Evolutionary conservation across 108 stramenopile species (phyloP).

Genomic region (Nitzschia palea): DNA sequence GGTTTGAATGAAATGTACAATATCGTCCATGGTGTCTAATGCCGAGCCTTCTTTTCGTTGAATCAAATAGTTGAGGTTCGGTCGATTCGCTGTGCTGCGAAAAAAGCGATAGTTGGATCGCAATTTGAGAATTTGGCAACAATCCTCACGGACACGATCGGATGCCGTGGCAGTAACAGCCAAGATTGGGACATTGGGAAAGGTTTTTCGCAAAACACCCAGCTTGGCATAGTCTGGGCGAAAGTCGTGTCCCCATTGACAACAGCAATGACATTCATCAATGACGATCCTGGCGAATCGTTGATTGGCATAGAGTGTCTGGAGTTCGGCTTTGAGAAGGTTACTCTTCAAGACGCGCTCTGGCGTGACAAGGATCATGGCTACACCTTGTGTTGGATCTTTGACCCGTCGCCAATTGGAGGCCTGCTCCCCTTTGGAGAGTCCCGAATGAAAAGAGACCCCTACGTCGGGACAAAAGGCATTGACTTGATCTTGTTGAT

Average conservation of each 20-base stretch:
- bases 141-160: constrained; percentile 87
- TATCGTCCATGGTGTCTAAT: constrained; percentile 65
- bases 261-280: constrained; percentile 83
- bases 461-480: constrained; percentile 46
- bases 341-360: constrained; percentile 76
- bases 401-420: constrained; percentile 63
- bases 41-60: constrained; percentile 50
- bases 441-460: constrained; percentile 62
- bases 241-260: constrained; percentile 92
- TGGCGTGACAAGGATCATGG: constrained; percentile 94
- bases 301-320: constrained; percentile 50
- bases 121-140: constrained; percentile 71
- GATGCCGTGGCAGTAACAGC: constrained; percentile 80
- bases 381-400: constrained; percentile 54
- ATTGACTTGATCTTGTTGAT: constrained; percentile 95
- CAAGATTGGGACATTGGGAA: constrained; percentile 69
- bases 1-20: constrained; percentile 70
- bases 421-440: constrained; percentile 61
- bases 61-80: constrained; percentile 88
- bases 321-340: constrained; percentile 62
- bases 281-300: constrained; percentile 91
- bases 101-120: constrained; percentile 66
- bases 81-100: constrained; percentile 81
- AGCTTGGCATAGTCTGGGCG: constrained; percentile 91
- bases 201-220: constrained; percentile 80